Evolutionary conservation across 305 asterid species (phyloP).

Genomic region (Fraxinus albicans): DNA sequence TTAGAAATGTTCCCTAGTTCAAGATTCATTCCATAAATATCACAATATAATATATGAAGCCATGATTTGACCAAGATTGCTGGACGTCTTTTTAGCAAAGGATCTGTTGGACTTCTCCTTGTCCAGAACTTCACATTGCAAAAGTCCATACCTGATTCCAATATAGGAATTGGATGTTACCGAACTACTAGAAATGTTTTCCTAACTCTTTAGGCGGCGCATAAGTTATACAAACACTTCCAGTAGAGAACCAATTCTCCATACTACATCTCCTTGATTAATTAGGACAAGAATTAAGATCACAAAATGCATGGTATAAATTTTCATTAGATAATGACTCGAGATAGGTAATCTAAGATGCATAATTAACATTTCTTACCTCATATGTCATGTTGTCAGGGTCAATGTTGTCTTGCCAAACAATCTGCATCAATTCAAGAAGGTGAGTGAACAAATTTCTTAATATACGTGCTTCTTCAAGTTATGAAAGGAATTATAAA

Average conservation of each 20-base stretch:
- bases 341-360: constrained; percentile 17
- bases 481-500: constrained; percentile 14
- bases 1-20: not conserved
- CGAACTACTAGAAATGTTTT: not conserved
- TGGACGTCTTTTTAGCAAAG: not conserved
- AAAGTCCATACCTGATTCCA: not conserved
- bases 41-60: not conserved
- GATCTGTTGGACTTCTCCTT: not conserved
- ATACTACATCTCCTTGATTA: not conserved
- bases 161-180: not conserved
- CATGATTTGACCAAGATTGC: not conserved
- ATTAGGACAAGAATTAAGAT: not conserved
- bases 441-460: constrained; percentile 20
- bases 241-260: not conserved
- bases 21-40: not conserved
- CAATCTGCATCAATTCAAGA: constrained; percentile 39
- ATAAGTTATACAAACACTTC: constrained; percentile 3
- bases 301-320: not conserved
- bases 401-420: constrained; percentile 68
- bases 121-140: not conserved
- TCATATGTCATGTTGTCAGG: constrained; percentile 84
- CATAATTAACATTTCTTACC: constrained; percentile 43
- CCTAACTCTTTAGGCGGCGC: not conserved
- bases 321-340: constrained; percentile 15
- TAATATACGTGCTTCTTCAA: constrained; percentile 3